These are phyloP conservation scores for Trebouxia gelatinosa DNA, from an alignment of 163 green algal genomes.

Conservation along the genomic window DNA sequence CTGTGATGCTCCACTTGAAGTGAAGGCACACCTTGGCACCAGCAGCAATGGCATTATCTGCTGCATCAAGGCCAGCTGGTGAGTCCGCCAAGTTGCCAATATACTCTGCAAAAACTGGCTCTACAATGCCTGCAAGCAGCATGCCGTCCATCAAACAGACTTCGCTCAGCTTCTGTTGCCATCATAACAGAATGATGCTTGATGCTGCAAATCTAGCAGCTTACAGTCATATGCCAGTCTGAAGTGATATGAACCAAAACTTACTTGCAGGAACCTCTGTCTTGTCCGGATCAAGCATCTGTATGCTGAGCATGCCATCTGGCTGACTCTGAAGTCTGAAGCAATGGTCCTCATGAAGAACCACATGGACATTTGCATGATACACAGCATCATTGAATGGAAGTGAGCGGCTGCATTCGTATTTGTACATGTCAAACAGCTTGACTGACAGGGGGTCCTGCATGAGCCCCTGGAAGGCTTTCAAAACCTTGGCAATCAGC, in stretches of 20 bases:
- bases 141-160: conserved; percentile 1
- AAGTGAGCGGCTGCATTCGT: conserved; percentile 70
- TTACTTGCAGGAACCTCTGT: conserved; percentile 56
- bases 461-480: conserved; percentile 78
- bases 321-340: conserved; percentile 56
- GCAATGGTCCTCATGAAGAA: conserved; percentile 77
- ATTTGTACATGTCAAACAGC: conserved; percentile 83
- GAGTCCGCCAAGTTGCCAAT: background rate
- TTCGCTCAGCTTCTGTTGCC: too few species aligned
- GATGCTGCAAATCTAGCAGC: too few species aligned
- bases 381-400: conserved; percentile 65
- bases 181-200: too few species aligned
- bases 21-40: background rate
- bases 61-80: background rate
- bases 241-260: background rate
- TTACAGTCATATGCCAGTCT: too few species aligned
- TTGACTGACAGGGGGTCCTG: conserved; percentile 60
- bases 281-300: conserved; percentile 73
- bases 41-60: background rate
- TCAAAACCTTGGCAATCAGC: conserved; percentile 88
- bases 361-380: conserved; percentile 78
- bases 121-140: conserved; percentile 1
- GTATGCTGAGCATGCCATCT: conserved; percentile 53
- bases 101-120: background rate
- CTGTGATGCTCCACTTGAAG: too few species aligned